These are phyloP conservation scores for Cryptococcus wingfieldii DNA, from an alignment of 1,284 basidiomycete species.

Conservation along the genomic window DNA sequence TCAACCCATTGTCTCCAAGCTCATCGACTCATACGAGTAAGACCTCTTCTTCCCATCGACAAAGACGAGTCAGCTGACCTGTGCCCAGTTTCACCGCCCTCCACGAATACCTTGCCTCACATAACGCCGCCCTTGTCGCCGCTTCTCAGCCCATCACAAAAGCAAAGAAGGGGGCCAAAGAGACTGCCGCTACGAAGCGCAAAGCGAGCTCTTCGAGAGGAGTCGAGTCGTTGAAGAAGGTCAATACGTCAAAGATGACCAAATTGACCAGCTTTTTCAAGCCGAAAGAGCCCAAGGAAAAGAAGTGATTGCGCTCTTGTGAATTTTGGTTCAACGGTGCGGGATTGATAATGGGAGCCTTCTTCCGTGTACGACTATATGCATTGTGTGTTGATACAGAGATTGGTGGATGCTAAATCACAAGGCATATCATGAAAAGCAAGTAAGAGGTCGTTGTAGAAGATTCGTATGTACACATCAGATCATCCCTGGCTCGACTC, in stretches of 20 bases:
- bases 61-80: not conserved
- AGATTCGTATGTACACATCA: not conserved
- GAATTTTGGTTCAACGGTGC: too few relatives aligned
- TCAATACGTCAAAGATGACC: constrained; percentile 42
- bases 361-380: not conserved
- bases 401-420: not conserved
- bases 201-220: constrained; percentile 29
- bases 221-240: constrained; percentile 44
- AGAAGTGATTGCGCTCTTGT: constrained; percentile 17
- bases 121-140: constrained; percentile 29
- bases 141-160: constrained; percentile 20
- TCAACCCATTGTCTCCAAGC: constrained; percentile 4
- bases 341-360: too few relatives aligned
- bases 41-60: not conserved
- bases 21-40: constrained; percentile 25
- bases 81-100: constrained; percentile 24
- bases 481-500: too few relatives aligned
- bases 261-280: constrained; percentile 48
- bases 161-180: constrained; percentile 5
- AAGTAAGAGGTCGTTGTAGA: not conserved
- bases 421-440: not conserved
- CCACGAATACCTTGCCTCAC: constrained; percentile 27
- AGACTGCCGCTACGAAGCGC: constrained; percentile 25
- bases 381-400: not conserved
- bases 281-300: constrained; percentile 27